phyloP scores from a whole-genome alignment of 495 filamentous ascomycete genomes.

The Cryomyces minteri region DNA sequence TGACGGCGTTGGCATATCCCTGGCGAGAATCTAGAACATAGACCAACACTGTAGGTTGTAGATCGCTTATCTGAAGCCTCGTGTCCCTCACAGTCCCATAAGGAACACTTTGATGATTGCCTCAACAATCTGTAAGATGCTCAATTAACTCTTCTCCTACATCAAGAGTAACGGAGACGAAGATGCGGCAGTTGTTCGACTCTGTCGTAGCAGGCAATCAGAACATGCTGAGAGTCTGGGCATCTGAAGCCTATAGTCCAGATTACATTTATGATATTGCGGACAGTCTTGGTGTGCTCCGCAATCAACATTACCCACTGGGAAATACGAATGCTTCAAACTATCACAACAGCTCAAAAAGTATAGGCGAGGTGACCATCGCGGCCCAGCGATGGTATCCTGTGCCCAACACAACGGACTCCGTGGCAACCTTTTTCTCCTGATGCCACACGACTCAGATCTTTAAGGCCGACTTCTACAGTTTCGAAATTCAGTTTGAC shows the following conservation, averaged over 20 bases:
- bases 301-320: slow-evolving; percentile 47
- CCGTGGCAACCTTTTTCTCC: slow-evolving; percentile 44
- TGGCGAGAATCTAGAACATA: too few relatives aligned
- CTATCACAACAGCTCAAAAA: slow-evolving; percentile 20
- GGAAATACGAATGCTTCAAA: slow-evolving; percentile 30
- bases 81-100: too few relatives aligned
- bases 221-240: slow-evolving; percentile 56
- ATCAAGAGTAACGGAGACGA: slow-evolving; percentile 35
- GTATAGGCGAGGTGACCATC: slow-evolving; percentile 46
- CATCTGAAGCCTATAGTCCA: slow-evolving; percentile 43
- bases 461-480: slow-evolving; percentile 51
- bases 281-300: slow-evolving; percentile 39
- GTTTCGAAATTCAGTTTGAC: slow-evolving; percentile 44
- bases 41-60: too few relatives aligned
- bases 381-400: slow-evolving; percentile 44
- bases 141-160: too few relatives aligned
- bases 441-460: slow-evolving; percentile 52
- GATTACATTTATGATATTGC: slow-evolving; percentile 54
- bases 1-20: too few relatives aligned
- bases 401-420: slow-evolving; percentile 34
- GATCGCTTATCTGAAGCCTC: too few relatives aligned
- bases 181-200: slow-evolving; percentile 35
- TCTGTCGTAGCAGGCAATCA: slow-evolving; percentile 39
- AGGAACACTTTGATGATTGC: too few relatives aligned
- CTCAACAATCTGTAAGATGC: too few relatives aligned